A percentile compares a stretch with the other conserved stretches of the same genome.
phyloP scores from a whole-genome alignment of 2,329 filamentous ascomycete genomes.

The Didymella pomorum region DNA sequence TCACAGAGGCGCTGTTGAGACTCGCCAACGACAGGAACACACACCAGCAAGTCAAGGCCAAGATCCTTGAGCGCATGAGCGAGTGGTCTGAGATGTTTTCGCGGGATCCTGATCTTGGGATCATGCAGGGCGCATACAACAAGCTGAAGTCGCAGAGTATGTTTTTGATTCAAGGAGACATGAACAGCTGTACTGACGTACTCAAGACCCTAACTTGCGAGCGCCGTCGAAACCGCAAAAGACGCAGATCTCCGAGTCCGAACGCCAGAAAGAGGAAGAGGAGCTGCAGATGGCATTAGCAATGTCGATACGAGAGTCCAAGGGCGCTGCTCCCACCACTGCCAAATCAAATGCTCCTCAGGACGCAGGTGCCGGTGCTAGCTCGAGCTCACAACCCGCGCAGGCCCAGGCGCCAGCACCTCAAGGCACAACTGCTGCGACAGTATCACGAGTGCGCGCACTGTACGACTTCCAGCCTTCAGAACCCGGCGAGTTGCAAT shows the following conservation, averaged over 20 bases:
- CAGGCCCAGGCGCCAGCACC: slow-evolving; percentile 67
- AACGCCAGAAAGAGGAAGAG: slow-evolving; percentile 94
- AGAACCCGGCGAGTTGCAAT: slow-evolving; percentile 92
- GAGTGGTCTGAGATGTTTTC: slow-evolving; percentile 96
- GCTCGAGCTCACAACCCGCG: slow-evolving; percentile 38
- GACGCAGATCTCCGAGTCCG: slow-evolving; percentile 85
- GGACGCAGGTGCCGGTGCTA: slow-evolving; percentile 35
- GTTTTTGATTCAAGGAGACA: neutral
- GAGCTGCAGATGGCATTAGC: slow-evolving; percentile 96
- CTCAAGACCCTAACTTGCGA: slow-evolving; percentile 84
- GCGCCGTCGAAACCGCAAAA: slow-evolving; percentile 93
- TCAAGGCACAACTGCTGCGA: slow-evolving; percentile 91
- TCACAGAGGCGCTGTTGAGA: slow-evolving; percentile 91
- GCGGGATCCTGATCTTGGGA: slow-evolving; percentile 87
- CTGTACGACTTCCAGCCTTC: slow-evolving; percentile 95
- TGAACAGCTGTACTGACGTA: slow-evolving; percentile 31
- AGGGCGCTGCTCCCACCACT: slow-evolving; percentile 51
- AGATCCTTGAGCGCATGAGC: slow-evolving; percentile 95
- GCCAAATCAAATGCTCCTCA: slow-evolving; percentile 54
- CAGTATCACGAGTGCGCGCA: slow-evolving; percentile 91
- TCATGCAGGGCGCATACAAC: slow-evolving; percentile 95
- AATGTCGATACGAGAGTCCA: slow-evolving; percentile 89
- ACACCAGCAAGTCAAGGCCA: slow-evolving; percentile 94
- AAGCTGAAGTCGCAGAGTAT: slow-evolving; percentile 77
- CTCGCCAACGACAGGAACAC: slow-evolving; percentile 94